Evolutionary conservation across 164 flowering plant species (phyloP).

Genomic region (Vitis rotundifolia): DNA sequence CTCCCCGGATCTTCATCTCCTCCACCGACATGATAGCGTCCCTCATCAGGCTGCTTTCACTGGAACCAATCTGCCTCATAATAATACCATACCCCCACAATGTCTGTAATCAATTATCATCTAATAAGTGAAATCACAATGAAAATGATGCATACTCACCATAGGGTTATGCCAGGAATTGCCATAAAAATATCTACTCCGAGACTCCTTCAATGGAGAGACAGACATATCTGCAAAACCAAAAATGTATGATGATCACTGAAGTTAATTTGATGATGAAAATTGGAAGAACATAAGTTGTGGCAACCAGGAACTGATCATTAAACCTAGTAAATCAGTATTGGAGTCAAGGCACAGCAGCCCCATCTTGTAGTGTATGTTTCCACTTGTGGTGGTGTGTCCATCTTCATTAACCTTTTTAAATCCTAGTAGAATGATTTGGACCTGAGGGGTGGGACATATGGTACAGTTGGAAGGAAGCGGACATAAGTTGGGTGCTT

Average conservation of each 20-base stretch:
- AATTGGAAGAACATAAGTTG: neutral
- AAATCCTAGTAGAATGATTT: conserved; percentile 10
- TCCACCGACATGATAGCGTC: conserved; percentile 27
- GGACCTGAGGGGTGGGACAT: conserved; percentile 10
- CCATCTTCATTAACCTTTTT: neutral
- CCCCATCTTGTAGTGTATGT: conserved; percentile 14
- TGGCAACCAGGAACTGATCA: neutral
- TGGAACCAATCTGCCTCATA: neutral
- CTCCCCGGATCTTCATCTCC: conserved; percentile 49
- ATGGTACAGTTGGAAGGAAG: conserved; percentile 18
- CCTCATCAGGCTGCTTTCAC: neutral
- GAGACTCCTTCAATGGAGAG: neutral
- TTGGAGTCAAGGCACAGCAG: conserved; percentile 14
- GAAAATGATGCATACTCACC: neutral
- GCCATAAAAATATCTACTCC: neutral
- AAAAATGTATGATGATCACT: neutral
- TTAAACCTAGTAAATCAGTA: conserved; percentile 19
- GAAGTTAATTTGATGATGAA: neutral
- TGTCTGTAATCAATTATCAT: neutral
- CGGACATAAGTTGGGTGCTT: conserved; percentile 21
- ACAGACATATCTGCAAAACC: conserved; percentile 27
- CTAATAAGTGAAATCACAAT: neutral
- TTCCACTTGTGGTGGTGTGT: neutral
- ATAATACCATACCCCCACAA: neutral
- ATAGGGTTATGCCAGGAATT: neutral